Evolutionary conservation across 805 yeast species (phyloP), one percentile per base, ranked within the genome.

Genomic region (Ogataea siamensis): DNA sequence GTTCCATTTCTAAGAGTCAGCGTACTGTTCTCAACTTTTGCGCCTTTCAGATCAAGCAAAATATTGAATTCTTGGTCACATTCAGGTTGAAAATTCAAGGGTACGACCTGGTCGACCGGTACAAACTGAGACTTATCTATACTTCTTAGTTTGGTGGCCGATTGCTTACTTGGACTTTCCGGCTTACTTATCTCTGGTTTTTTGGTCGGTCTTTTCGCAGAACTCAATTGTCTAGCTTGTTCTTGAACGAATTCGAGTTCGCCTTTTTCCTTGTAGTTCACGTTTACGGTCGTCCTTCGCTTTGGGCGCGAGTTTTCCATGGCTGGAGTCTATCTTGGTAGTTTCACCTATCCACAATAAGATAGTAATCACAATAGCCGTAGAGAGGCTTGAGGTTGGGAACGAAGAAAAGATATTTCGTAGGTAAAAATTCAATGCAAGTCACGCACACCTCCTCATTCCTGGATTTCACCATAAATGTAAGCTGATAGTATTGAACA

Each of bases 71-170:
- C 59, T 40, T 69, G 72, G 5, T 52, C 46, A 4, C 56, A 46
- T 3, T 46, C 32, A 4, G 79, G 76, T 49, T 73, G 80, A 76
- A 76, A 75, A 53, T 75, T 76, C 46, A 58, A 53, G 2, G 76
- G 76, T 3, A 71, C 46, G 22, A 54, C 55, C 2, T 58, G 56
- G 35, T 60, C 66, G 6, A 60, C 58, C 10, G 62, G 53, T 3
- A 52, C 46, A 33, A 39, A 57, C 25, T 28, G 40, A 34, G 40
- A 39, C 31, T 39, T 39, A 17, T 43, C 17, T 17, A 29, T 43
- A 36, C 35, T 31, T 34, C 37, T 39, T n/a, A n/a, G n/a, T n/a
- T 39, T 13, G 29, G 46, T 42, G 13, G 9, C n/a, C 16, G 37
- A 39, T 15, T 30, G 32, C 16, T 20, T 28, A 25, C 34, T 42